Evolutionary conservation across 495 filamentous ascomycete genomes (phyloP).

Genomic region (Neurospora terricola): DNA sequence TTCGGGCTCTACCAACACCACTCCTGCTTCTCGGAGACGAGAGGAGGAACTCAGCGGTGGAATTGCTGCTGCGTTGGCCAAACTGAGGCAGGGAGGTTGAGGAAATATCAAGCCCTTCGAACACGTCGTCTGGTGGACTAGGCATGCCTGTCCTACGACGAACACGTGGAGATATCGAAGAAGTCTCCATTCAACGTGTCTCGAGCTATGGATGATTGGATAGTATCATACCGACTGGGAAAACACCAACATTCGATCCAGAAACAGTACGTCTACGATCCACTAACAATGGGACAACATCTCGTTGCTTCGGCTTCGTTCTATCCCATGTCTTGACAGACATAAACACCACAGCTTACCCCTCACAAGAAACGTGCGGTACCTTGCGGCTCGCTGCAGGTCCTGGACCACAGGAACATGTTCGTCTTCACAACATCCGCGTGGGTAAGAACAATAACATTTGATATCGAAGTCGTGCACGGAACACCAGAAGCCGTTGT

Average conservation of each 20-base stretch:
- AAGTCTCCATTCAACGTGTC: neutral
- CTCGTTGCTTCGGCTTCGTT: too few species aligned
- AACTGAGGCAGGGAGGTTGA: constrained; percentile 35
- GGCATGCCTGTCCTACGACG: neutral
- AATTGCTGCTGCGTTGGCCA: constrained; percentile 43
- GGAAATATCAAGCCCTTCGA: neutral
- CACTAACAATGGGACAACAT: too few species aligned
- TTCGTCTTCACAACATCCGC: neutral
- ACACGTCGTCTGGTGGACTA: neutral
- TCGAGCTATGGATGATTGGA: too few species aligned
- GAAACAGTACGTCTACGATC: too few species aligned
- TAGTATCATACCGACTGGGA: too few species aligned
- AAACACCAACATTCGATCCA: too few species aligned
- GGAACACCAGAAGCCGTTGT: neutral
- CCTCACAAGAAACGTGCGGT: neutral
- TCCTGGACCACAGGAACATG: neutral
- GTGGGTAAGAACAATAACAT: neutral
- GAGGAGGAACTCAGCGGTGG: constrained; percentile 40
- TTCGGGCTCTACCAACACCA: constrained; percentile 20
- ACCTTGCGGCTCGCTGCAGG: neutral
- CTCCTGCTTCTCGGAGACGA: constrained; percentile 20
- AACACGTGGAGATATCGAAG: neutral
- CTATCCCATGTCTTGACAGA: too few species aligned
- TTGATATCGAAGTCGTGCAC: neutral
- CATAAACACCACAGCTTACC: neutral